Evolutionary conservation across 2,329 filamentous ascomycete species (phyloP).

Genomic region (Monosporascus sp.): DNA sequence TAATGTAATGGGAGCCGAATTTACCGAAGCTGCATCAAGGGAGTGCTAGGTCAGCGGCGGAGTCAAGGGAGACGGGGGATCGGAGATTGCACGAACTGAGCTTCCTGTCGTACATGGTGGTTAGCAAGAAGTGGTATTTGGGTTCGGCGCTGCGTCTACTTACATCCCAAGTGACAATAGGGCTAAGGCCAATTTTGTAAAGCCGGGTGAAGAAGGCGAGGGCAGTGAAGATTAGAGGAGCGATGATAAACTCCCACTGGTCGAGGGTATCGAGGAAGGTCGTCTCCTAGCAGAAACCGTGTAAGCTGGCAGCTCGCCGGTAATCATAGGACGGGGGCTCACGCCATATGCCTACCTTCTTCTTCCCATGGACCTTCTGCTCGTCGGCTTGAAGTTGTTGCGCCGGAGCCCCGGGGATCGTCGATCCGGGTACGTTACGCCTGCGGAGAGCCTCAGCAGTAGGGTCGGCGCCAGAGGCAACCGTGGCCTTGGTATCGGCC

Average conservation of each 20-base stretch:
- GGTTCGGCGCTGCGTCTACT: constrained; percentile 9
- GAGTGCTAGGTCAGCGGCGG: constrained; percentile 20
- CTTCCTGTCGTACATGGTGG: constrained; percentile 35
- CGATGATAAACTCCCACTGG: constrained; percentile 58
- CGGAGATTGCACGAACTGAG: constrained; percentile 45
- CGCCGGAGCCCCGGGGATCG: constrained; percentile 28
- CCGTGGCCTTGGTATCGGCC: constrained; percentile 49
- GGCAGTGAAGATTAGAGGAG: constrained; percentile 55
- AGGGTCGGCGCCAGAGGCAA: constrained; percentile 55
- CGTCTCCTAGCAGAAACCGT: constrained; percentile 35
- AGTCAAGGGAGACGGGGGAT: constrained; percentile 6
- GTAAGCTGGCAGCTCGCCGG: constrained; percentile 7
- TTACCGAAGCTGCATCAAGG: constrained; percentile 69
- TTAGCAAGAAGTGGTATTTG: constrained; percentile 8
- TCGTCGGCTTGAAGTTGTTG: constrained; percentile 46
- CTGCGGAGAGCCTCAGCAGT: constrained; percentile 51
- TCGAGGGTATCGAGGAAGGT: constrained; percentile 58
- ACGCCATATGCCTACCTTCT: constrained; percentile 42
- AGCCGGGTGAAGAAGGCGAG: constrained; percentile 62
- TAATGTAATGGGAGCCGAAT: constrained; percentile 98
- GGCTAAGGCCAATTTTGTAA: constrained; percentile 64
- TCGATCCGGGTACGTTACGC: constrained; percentile 46
- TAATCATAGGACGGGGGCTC: constrained; percentile 1
- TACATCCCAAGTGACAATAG: constrained; percentile 62
- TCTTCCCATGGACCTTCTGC: constrained; percentile 50